Base-by-base conservation (phyloP, 1,139 yeast genomes). In the Suhomyces bribrorum region DNA sequence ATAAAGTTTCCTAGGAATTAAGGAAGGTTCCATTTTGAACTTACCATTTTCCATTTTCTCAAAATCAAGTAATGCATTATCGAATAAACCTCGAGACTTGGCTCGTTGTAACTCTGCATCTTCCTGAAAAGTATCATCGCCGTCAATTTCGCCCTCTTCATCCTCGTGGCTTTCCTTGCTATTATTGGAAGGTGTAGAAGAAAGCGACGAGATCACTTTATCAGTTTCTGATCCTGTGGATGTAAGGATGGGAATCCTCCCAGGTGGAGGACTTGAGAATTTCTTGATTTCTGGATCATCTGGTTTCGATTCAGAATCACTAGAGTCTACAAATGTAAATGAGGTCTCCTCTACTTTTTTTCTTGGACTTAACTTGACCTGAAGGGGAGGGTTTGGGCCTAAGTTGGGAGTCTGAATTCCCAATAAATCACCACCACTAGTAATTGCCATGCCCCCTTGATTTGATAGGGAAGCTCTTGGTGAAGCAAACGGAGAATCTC, bases 1-100 rank as follows among this genome's bases (percentile, higher is more conserved):
- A 49, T 81, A 84, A 23, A 85, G 57, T 14, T 80, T 73, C 43
- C 94, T 68, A 12, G 94, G 92, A 26, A 82, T 71, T 39, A 79
- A 64, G 25, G 81, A 61, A 1, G 86, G 83, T 46, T 81, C 87
- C 70, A 72, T 64, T 32, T 49, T 51, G 44, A 66, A 69, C 6
- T 58, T 56, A 1, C 63, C 65, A 38, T 54, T 53, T 38, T 66
- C 67, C 12, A 60, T 50, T 38, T 61, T 56, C n/a, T 69, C 72
- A 48, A 69, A 66, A 42, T 69, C 59, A 29, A 69, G 55, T 22
- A 70, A 52, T 4, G 61, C 56, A 41, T 64, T 64, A 29, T 59
- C 61, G 34, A 62, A 59, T 5, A 56, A 44, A 3, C 50, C 51
- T 14, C 25, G 14, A 16, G 20, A 15, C 26, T 18, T 30, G 28